These are phyloP conservation scores for Tylopilus rubrobrunneus DNA, from an alignment of 768 basidiomycete species.

Conservation along the genomic window DNA sequence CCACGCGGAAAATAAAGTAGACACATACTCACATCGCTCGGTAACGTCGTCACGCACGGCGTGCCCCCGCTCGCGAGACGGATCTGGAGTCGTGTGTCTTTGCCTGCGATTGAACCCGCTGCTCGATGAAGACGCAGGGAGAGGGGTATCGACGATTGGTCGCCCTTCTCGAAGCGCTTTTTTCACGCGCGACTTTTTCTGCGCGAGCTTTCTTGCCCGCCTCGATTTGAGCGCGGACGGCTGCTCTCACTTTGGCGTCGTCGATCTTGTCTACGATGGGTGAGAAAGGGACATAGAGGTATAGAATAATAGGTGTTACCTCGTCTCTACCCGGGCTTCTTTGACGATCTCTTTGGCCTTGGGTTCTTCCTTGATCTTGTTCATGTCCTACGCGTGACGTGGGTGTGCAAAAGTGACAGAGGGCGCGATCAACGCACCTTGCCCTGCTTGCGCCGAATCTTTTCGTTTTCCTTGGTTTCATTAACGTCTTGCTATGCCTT, in stretches of 20 bases:
- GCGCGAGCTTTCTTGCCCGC: conserved; percentile 88
- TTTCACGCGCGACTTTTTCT: conserved; percentile 82
- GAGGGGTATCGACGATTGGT: conserved; percentile 32
- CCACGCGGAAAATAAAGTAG: no score
- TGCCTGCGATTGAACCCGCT: conserved; percentile 46
- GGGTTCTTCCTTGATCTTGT: conserved; percentile 69
- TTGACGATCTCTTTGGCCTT: conserved; percentile 76
- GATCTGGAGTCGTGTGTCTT: conserved; percentile 88
- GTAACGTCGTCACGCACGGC: conserved; percentile 74
- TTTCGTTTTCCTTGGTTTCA: conserved; percentile 71
- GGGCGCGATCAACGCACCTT: conserved; percentile 42
- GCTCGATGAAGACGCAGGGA: conserved; percentile 29
- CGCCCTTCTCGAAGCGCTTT: conserved; percentile 87
- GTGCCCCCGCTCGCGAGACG: conserved; percentile 74
- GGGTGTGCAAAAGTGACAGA: neutral
- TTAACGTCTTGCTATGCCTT: conserved; percentile 73
- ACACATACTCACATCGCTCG: conserved; percentile 73
- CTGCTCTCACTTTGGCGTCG: conserved; percentile 80
- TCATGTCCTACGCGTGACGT: conserved; percentile 50
- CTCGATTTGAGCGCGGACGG: conserved; percentile 91
- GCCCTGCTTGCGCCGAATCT: conserved; percentile 79
- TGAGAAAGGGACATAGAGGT: no score
- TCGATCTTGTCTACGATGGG: conserved; percentile 73
- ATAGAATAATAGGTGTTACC: conserved; percentile 39
- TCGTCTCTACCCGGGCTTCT: conserved; percentile 76